These are phyloP conservation scores for Solanum acaule DNA, from an alignment of 257 asterid species.

Conservation along the genomic window DNA sequence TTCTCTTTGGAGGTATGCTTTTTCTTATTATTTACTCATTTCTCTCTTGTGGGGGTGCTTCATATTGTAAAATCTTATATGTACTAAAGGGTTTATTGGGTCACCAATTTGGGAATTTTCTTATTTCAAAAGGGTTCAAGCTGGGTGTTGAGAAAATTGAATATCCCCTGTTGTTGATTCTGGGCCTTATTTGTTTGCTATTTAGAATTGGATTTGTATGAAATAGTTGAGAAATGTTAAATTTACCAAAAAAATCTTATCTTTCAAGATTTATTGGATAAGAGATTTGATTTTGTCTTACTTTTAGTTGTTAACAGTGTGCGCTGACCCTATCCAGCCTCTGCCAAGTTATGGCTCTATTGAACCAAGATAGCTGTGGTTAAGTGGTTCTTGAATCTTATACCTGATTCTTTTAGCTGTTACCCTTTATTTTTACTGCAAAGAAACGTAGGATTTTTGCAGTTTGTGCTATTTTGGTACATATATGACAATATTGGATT, in stretches of 20 bases:
- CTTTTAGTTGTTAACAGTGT: not conserved
- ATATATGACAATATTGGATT: not conserved
- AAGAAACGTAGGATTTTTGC: not conserved
- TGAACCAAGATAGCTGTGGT: not conserved
- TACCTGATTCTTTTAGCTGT: not conserved
- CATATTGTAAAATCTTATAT: not conserved
- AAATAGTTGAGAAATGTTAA: not conserved
- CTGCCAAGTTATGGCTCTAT: not conserved
- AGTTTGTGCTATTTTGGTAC: not conserved
- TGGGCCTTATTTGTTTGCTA: not conserved
- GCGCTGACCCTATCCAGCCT: not conserved
- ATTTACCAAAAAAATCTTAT: not conserved
- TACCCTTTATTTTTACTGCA: not conserved
- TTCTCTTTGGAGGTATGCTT: slow-evolving; percentile 44
- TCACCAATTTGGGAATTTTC: not conserved
- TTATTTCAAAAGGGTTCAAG: not conserved
- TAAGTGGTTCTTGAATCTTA: not conserved
- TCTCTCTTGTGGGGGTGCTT: not conserved
- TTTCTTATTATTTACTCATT: not conserved
- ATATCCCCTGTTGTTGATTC: not conserved
- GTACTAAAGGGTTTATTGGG: not conserved
- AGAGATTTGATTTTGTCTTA: not conserved
- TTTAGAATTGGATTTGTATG: not conserved
- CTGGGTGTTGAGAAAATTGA: not conserved
- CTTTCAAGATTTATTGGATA: not conserved